Conservation (phyloP, 2,329 filamentous ascomycete genomes). For the Botrytis porri region DNA sequence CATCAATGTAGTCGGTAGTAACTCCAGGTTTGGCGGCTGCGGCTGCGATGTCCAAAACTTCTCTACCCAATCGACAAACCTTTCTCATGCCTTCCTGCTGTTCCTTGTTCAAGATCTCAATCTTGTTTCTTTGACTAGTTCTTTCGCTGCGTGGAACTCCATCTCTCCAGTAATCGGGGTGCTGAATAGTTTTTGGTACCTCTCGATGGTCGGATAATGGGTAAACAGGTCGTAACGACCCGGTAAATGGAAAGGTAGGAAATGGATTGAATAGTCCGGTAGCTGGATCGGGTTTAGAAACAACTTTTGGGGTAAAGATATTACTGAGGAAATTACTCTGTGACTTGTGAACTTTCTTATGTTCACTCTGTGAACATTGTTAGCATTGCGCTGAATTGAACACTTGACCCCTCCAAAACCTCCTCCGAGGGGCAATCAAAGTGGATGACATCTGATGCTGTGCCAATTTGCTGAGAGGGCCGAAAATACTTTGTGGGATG, state of each 20-base stretch:
- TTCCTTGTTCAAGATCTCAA: slow-evolving; percentile 75
- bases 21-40: slow-evolving; percentile 83
- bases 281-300: slow-evolving; percentile 89
- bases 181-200: slow-evolving; percentile 75
- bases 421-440: not conserved
- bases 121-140: slow-evolving; percentile 67
- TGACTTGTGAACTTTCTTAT: slow-evolving; percentile 83
- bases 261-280: slow-evolving; percentile 91
- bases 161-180: slow-evolving; percentile 84
- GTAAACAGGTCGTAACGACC: slow-evolving; percentile 80
- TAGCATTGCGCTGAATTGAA: slow-evolving; percentile 20
- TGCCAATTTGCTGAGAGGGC: not conserved
- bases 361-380: slow-evolving; percentile 57
- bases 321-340: slow-evolving; percentile 72
- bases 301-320: slow-evolving; percentile 72
- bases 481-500: not conserved
- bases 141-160: slow-evolving; percentile 67
- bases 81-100: slow-evolving; percentile 86
- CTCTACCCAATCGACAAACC: slow-evolving; percentile 80
- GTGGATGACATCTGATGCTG: not conserved
- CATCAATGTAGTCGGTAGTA: slow-evolving; percentile 92
- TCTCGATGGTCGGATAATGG: slow-evolving; percentile 70
- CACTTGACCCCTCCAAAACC: not conserved
- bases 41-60: slow-evolving; percentile 90
- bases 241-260: slow-evolving; percentile 80